phyloP scores from a whole-genome alignment of 495 filamentous ascomycete genomes.

The Penicillium longicatenatum region DNA sequence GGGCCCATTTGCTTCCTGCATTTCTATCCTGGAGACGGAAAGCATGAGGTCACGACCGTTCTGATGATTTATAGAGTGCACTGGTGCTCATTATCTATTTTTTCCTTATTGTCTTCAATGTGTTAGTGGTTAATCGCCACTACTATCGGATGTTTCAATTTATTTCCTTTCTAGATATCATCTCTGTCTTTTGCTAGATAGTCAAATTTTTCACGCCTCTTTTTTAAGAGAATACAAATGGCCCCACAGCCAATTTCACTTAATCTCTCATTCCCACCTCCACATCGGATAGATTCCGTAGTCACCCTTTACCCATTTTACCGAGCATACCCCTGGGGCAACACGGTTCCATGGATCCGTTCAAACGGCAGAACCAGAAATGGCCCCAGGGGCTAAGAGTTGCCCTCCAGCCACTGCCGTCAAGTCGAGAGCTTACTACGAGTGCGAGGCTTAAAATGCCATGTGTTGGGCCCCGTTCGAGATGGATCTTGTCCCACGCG shows the following conservation, averaged over 20 bases:
- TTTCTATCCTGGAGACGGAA: conserved; percentile 30
- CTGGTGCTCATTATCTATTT: conserved; percentile 20
- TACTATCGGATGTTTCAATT: conserved; percentile 10
- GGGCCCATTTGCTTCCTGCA: conserved; percentile 16
- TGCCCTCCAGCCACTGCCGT: neutral
- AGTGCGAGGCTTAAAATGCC: neutral
- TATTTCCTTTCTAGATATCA: conserved; percentile 1
- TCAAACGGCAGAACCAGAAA: neutral
- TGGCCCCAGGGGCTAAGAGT: neutral
- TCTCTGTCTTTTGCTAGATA: conserved; percentile 1
- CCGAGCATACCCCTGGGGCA: neutral
- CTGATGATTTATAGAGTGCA: conserved; percentile 21
- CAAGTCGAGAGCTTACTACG: neutral
- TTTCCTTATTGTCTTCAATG: conserved; percentile 8
- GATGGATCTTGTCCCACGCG: neutral
- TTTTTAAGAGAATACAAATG: neutral
- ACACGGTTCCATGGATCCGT: too few relatives aligned
- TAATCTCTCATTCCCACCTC: neutral
- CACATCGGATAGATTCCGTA: conserved; percentile 2
- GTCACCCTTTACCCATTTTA: neutral
- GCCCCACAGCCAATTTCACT: neutral
- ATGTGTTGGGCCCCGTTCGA: neutral
- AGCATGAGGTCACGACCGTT: conserved; percentile 12
- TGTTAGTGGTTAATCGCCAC: conserved; percentile 16
- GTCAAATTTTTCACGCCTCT: neutral